phyloP scores from a whole-genome alignment of 1,284 basidiomycete genomes.

The Irpex rosettiformis region DNA sequence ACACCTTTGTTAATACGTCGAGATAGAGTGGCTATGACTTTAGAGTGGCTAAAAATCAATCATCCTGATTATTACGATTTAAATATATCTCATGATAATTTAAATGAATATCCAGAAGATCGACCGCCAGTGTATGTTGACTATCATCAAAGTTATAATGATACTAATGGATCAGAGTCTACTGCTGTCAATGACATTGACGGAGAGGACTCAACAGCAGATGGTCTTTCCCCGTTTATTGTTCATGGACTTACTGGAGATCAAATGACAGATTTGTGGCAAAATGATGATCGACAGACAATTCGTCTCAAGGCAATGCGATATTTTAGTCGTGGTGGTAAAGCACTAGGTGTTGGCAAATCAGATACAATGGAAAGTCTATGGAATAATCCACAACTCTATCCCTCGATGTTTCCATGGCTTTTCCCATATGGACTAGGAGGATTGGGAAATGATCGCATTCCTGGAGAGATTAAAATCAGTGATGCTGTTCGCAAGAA shows the following conservation, averaged over 20 bases:
- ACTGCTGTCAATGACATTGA: conserved; percentile 10
- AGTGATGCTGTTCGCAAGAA: no score
- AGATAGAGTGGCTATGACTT: conserved; percentile 11
- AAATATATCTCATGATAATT: conserved; percentile 23
- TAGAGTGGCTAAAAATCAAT: conserved; percentile 33
- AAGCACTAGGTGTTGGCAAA: conserved; percentile 20
- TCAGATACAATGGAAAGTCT: conserved; percentile 20
- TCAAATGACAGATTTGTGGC: neutral
- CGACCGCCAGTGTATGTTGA: neutral
- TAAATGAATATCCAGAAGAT: conserved; percentile 20
- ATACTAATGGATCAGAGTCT: conserved; percentile 11
- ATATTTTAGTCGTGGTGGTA: neutral
- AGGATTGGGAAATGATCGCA: conserved; percentile 24
- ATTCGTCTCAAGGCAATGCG: neutral
- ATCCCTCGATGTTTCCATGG: conserved; percentile 34
- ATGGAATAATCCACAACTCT: conserved; percentile 30
- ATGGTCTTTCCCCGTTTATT: neutral
- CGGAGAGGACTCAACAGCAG: conserved; percentile 5
- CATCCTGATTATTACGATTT: conserved; percentile 26
- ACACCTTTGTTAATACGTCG: neutral
- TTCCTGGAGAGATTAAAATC: neutral
- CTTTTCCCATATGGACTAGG: conserved; percentile 35
- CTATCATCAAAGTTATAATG: neutral
- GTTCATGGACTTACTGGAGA: neutral
- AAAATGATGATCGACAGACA: neutral